Evolutionary conservation across 2,329 filamentous ascomycete genomes (phyloP).

Genomic region (Arthrocladium fulminans): DNA sequence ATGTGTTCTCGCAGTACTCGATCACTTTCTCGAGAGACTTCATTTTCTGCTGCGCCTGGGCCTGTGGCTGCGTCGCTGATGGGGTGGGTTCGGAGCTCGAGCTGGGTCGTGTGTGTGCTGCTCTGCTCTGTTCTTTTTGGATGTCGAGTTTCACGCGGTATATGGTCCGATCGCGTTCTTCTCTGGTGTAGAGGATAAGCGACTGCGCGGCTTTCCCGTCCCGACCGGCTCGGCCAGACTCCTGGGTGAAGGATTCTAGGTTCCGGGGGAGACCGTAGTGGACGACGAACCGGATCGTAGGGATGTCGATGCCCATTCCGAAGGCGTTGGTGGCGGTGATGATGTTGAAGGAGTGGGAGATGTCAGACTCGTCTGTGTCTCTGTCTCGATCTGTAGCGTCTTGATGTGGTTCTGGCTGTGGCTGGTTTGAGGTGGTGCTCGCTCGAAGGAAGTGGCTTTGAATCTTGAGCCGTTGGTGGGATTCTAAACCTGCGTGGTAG

Average conservation of each 20-base stretch:
- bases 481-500: constrained; percentile 57
- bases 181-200: constrained; percentile 82
- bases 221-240: constrained; percentile 81
- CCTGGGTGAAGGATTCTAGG: constrained; percentile 94
- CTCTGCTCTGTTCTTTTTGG: constrained; percentile 32
- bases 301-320: constrained; percentile 96
- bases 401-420: neutral
- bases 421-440: constrained; percentile 13
- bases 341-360: constrained; percentile 65
- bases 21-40: constrained; percentile 61
- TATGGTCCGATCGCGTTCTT: constrained; percentile 69
- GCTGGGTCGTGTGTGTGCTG: constrained; percentile 10
- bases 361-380: constrained; percentile 17
- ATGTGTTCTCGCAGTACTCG: constrained; percentile 70
- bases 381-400: constrained; percentile 15
- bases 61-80: constrained; percentile 27
- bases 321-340: constrained; percentile 95
- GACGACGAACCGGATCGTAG: constrained; percentile 86
- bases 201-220: constrained; percentile 82
- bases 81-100: neutral
- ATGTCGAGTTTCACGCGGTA: constrained; percentile 41
- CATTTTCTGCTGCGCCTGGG: constrained; percentile 43
- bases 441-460: constrained; percentile 24
- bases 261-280: constrained; percentile 92
- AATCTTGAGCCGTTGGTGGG: constrained; percentile 56